Conservation (phyloP, 345 rosid species). For the Populus simonii region DNA sequence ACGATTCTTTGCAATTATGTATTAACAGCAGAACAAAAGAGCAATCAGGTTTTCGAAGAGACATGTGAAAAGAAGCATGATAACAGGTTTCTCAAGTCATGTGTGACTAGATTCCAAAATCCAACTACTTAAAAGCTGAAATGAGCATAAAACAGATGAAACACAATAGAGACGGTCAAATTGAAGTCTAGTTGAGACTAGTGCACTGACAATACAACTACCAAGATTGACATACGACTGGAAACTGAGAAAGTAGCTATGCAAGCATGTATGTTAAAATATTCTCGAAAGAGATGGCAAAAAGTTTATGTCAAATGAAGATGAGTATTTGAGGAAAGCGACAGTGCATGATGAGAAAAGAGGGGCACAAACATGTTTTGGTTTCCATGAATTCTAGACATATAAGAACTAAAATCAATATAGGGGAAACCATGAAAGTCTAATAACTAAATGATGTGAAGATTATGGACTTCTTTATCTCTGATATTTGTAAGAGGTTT, state of each 20-base stretch:
- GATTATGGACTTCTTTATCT: neutral
- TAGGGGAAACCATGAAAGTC: neutral
- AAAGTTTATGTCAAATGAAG: neutral
- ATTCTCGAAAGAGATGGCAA: neutral
- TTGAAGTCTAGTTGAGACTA: neutral
- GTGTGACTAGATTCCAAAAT: neutral
- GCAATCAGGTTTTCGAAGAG: neutral
- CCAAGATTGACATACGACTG: neutral
- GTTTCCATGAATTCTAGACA: neutral
- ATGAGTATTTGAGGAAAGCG: neutral
- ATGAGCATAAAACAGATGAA: neutral
- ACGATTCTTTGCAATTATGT: neutral
- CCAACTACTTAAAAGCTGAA: neutral
- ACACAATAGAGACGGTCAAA: neutral
- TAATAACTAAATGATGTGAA: neutral
- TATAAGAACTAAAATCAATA: neutral
- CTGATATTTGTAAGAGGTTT: neutral
- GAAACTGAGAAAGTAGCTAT: neutral
- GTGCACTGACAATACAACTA: neutral
- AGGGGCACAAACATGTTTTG: neutral
- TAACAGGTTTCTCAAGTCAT: neutral
- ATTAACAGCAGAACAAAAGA: neutral
- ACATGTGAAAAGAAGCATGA: neutral
- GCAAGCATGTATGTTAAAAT: neutral
- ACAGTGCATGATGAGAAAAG: neutral